Evolutionary conservation across 768 basidiomycete species (phyloP), one percentile per base, ranked within the genome.

Genomic region (Gymnopilus junonius): DNA sequence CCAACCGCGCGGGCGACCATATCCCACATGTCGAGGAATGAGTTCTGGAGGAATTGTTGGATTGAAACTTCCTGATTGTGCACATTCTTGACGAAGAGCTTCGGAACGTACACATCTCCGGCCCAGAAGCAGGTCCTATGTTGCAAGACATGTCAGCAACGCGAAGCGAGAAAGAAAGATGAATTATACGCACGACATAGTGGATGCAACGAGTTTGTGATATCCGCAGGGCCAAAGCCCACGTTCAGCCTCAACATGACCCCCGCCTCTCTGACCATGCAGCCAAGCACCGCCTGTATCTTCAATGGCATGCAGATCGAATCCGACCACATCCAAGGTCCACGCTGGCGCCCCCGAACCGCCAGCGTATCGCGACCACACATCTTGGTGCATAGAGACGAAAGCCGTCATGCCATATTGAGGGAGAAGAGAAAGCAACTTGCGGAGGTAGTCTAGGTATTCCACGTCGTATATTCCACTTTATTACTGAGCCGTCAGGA

Each of bases 331-430:
- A 63, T 94, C 90, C 1, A 99, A 79, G 1, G 95, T 97, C 97
- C 97, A 99, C 3, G 93, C 94, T 1, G 97, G 97, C 0, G 97
- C 96, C 1, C 97, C 97, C 1, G 94, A 97, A 45, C 97, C 97
- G 8, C 97, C 97, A 2, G 89, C 88, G 69, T 95, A 96, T 4
- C 97, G 87, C 0, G 95, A 97, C 93, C 94, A 98, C 32, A 98
- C 94, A 72, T 98, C 95, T 74, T 97, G 97, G 72, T 99, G 97
- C 59, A 97, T 72, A 10, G 87, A 88, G 17, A 96, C 83, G 67
- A 93, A 93, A 2, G 90, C 90, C 3, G 82, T 79, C 32, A 95
- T 73, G 14, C 91, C 90, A 63, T 90, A 94, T 63, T 87, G 73
- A 0, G 93, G 90, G 25, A 94, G 79, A 25, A 92, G 70, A 0